Percentiles rank a stretch among this genome's conserved stretches.
These are phyloP conservation scores for Huntiella moniliformis DNA, from an alignment of 2,329 filamentous ascomycete genomes.

Conservation along the genomic window DNA sequence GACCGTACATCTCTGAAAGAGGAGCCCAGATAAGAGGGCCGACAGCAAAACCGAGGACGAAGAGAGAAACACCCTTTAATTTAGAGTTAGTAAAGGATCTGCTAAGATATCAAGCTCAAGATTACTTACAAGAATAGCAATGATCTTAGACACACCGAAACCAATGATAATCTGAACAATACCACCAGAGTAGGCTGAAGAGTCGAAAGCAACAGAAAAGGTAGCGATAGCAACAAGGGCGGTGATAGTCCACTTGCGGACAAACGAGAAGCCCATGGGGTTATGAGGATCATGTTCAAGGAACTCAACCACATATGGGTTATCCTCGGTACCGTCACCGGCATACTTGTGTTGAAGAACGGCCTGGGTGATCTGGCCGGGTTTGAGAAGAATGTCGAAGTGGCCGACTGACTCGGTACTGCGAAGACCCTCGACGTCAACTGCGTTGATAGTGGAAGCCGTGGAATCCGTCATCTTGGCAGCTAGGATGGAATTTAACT, in stretches of 20 bases:
- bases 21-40: conserved; percentile 49
- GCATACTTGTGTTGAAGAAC: conserved; percentile 36
- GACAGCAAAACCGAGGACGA: conserved; percentile 42
- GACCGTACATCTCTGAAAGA: conserved; percentile 43
- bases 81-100: not conserved
- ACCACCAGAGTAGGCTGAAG: conserved; percentile 46
- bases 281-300: conserved; percentile 48
- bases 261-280: conserved; percentile 37
- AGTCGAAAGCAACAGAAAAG: conserved; percentile 50
- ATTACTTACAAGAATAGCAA: conserved; percentile 29
- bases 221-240: conserved; percentile 42
- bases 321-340: conserved; percentile 44
- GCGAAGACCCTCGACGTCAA: conserved; percentile 25
- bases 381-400: conserved; percentile 36
- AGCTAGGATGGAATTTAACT: no score
- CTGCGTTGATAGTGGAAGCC: conserved; percentile 13
- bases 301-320: conserved; percentile 51
- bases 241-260: conserved; percentile 48
- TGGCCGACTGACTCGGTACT: conserved; percentile 22
- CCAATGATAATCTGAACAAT: conserved; percentile 32
- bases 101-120: not conserved
- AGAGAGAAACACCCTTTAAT: conserved; percentile 36
- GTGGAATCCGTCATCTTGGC: not conserved
- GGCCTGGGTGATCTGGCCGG: conserved; percentile 36
- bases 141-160: conserved; percentile 31